phyloP scores from a whole-genome alignment of 345 rosid species.

The Psidium guajava region DNA sequence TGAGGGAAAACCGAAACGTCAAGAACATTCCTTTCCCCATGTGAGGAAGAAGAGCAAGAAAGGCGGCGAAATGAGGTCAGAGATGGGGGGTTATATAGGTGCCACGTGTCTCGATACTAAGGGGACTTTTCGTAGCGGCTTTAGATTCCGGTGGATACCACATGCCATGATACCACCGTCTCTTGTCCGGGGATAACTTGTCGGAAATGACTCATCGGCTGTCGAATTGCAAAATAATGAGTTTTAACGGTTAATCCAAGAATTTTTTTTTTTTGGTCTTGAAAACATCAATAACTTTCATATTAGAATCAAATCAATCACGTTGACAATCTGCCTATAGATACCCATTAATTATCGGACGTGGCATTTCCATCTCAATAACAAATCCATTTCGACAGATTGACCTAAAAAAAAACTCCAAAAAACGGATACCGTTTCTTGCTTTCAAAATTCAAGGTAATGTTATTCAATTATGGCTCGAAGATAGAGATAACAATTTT shows the following conservation, averaged over 20 bases:
- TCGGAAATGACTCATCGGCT: background rate
- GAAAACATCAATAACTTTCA: no score
- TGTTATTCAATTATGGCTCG: no score
- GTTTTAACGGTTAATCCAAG: background rate
- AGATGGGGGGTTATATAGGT: constrained; percentile 8
- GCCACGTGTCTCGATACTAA: constrained; percentile 16
- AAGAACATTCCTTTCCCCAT: background rate
- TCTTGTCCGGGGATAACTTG: background rate
- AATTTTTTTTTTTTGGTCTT: background rate
- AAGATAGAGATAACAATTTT: background rate
- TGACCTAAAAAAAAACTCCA: background rate
- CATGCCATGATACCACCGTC: no score
- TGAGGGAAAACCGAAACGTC: background rate
- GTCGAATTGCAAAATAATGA: background rate
- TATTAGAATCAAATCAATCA: no score
- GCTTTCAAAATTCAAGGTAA: background rate
- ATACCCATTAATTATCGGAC: background rate
- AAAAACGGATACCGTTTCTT: background rate
- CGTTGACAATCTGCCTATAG: no score
- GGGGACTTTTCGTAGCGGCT: no score
- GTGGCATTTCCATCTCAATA: background rate
- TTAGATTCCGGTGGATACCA: no score
- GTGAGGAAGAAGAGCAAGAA: constrained; percentile 15
- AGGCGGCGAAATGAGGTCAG: constrained; percentile 2
- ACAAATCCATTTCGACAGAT: background rate